Evolutionary conservation across 257 asterid species (phyloP).

Genomic region (Craterostigma plantagineum): DNA sequence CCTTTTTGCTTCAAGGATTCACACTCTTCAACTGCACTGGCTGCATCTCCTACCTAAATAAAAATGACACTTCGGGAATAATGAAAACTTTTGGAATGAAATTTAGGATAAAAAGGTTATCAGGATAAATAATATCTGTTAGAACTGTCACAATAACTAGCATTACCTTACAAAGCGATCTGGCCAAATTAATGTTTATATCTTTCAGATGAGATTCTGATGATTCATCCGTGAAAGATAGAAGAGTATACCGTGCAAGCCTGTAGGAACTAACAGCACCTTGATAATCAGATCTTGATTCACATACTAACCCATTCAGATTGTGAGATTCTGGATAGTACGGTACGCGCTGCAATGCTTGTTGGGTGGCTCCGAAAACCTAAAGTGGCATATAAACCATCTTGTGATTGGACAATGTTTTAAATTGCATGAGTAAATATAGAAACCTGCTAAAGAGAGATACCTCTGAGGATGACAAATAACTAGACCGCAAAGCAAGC

Average conservation of each 20-base stretch:
- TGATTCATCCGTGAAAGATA: constrained; percentile 24
- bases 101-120: too few relatives aligned
- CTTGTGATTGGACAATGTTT: not conserved
- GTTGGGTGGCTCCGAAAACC: constrained; percentile 83
- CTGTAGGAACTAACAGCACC: constrained; percentile 69
- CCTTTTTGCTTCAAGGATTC: constrained; percentile 56
- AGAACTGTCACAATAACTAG: constrained; percentile 6
- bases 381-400: constrained; percentile 14
- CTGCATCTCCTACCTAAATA: constrained; percentile 60
- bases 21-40: constrained; percentile 65
- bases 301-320: constrained; percentile 78
- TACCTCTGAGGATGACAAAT: constrained; percentile 80
- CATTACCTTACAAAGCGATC: constrained; percentile 76
- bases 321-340: constrained; percentile 86
- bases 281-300: constrained; percentile 63
- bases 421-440: constrained; percentile 1
- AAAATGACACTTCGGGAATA: constrained; percentile 3
- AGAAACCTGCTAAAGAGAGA: not conserved
- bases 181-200: constrained; percentile 62
- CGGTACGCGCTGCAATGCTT: constrained; percentile 77
- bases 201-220: constrained; percentile 30
- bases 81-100: too few relatives aligned
- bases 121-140: too few relatives aligned
- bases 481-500: constrained; percentile 55
- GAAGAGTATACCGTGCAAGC: constrained; percentile 52